Percentiles rank a stretch among this genome's conserved stretches.
These are phyloP conservation scores for Wickerhamiella siamensis DNA, from an alignment of 805 yeast genomes.

Conservation along the genomic window DNA sequence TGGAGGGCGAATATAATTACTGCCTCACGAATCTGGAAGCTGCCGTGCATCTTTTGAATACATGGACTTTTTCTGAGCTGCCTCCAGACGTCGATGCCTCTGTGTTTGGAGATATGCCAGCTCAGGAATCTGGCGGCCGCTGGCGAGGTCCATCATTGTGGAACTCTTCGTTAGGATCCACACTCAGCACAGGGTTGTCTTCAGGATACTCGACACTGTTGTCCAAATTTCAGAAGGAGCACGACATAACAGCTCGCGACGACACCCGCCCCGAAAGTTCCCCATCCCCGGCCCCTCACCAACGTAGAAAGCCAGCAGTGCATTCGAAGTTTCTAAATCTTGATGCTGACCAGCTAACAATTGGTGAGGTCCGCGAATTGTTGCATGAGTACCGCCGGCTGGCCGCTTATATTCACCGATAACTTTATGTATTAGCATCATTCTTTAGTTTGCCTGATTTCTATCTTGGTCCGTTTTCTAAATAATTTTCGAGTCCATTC, in stretches of 20 bases:
- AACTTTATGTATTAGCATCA: too few species aligned
- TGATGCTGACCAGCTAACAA: slow-evolving; percentile 23
- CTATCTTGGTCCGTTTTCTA: too few species aligned
- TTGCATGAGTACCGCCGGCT: slow-evolving; percentile 27
- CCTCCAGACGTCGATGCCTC: slow-evolving; percentile 19
- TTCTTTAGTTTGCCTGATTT: too few species aligned
- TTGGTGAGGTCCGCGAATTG: slow-evolving; percentile 25
- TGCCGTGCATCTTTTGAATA: slow-evolving; percentile 27
- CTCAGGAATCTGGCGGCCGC: neutral
- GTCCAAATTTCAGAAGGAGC: slow-evolving; percentile 1
- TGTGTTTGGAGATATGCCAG: slow-evolving; percentile 12
- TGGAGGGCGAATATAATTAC: slow-evolving; percentile 28
- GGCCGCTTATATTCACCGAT: slow-evolving; percentile 13
- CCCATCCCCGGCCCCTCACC: slow-evolving; percentile 9
- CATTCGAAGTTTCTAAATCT: slow-evolving; percentile 9
- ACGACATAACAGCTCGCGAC: slow-evolving; percentile 3
- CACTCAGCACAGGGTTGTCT: neutral
- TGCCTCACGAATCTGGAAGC: slow-evolving; percentile 33
- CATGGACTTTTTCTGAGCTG: slow-evolving; percentile 22
- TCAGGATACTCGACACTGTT: neutral
- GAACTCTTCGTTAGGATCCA: neutral
- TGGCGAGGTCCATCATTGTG: neutral
- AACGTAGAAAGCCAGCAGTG: slow-evolving; percentile 1
- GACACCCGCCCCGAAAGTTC: slow-evolving; percentile 2
- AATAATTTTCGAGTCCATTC: too few species aligned